Base-by-base conservation (phyloP, 148 eudicot species). In the Camellia granthamiana region DNA sequence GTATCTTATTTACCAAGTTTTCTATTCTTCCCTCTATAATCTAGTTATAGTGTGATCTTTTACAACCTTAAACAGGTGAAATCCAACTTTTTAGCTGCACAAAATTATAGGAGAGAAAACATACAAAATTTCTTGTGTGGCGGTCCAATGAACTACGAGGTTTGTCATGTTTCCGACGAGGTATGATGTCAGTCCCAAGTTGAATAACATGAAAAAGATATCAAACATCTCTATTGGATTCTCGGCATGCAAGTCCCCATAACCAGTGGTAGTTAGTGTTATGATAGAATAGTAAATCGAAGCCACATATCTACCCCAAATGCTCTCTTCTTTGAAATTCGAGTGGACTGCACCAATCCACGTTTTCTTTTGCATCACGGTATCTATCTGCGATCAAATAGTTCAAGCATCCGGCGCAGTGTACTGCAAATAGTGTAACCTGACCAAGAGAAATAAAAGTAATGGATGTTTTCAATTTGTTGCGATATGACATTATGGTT, bases 81-180 rank as follows among this genome's bases (percentile, higher is more conserved):
- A 23, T 23, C 30, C 30, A 23, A 23, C 30, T 23, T 23, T 23
- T 23, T 23, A 80, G 60, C 19, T 71, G 66, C 70, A 16, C 8
- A 69, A 74, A 46, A 63, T 42, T 30, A 46, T 13, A 52, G 30
- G 73, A 72, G 69, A 74, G 65, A 77, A 62, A 76, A 73, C 92
- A 38, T 91, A 91, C 94, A 44, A 91, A 91, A 63, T 79, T 85
- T 85, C 94, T 85, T 42, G 99, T 96, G 76, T 93, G 95, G 81
- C 98, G 69, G 98, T 96, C 91, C 98, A 82, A 59, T 92, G 92
- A 78, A 95, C 99, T 2, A 95, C 94, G 44, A 95, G 92, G 69
- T 93, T 95, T 8, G 99, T 95, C 99, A 95, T 95, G 86, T 95
- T 95, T 19, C 99, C 97, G 58, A 95, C 93, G 76, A 95, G 84